Conservation (phyloP, 1,284 basidiomycete genomes). For the Athelia psychrophila region DNA sequence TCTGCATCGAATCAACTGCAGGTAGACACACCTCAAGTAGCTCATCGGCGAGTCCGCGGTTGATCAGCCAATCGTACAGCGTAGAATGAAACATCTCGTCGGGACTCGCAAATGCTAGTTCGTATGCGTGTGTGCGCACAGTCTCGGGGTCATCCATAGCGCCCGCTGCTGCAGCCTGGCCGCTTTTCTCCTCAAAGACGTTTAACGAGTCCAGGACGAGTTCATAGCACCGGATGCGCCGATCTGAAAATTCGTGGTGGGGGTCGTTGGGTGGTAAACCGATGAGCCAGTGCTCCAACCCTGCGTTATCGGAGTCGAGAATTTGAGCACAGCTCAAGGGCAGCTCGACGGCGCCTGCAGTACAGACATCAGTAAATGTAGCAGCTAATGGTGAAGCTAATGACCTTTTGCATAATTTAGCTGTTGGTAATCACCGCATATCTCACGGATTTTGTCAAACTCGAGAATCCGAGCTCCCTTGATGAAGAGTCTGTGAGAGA, state of each 20-base stretch:
- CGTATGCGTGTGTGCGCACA: constrained; percentile 72
- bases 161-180: constrained; percentile 19
- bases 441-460: constrained; percentile 81
- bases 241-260: constrained; percentile 56
- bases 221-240: constrained; percentile 77
- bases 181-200: constrained; percentile 70
- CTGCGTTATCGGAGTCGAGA: constrained; percentile 77
- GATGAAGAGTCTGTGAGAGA: constrained; percentile 72
- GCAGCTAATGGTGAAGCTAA: constrained; percentile 7
- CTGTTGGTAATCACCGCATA: constrained; percentile 84
- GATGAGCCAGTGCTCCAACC: constrained; percentile 75
- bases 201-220: constrained; percentile 80
- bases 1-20: constrained; percentile 6
- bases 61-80: constrained; percentile 93
- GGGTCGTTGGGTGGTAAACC: constrained; percentile 63
- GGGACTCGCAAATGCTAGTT: constrained; percentile 78
- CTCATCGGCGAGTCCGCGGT: constrained; percentile 79
- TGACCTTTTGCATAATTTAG: constrained; percentile 81
- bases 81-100: constrained; percentile 95
- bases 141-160: constrained; percentile 56
- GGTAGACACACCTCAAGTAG: constrained; percentile 72
- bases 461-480: constrained; percentile 86
- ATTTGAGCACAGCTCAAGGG: constrained; percentile 83
- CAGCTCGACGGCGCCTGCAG: constrained; percentile 79
- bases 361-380: background rate